Base-by-base conservation (phyloP, 2,329 filamentous ascomycete genomes). In the Claviceps arundinis region DNA sequence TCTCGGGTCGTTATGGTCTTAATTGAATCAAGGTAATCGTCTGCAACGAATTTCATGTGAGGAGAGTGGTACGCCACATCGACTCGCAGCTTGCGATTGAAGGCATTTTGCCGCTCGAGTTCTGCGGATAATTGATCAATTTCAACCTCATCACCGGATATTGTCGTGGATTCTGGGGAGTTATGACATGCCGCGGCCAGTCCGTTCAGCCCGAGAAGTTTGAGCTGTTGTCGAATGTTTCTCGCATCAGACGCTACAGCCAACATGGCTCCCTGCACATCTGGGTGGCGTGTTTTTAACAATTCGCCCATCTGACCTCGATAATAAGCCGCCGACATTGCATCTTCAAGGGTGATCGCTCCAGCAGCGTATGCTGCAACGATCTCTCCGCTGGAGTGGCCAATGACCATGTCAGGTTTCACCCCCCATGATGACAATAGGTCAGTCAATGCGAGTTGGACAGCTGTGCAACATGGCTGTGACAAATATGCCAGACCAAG, bases 21-120 rank as follows among this genome's bases (percentile, higher is more conserved):
- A 40, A 67, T 62, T 1, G 68, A 65, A 0, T 64, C 62, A n/a
- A 68, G 60, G 55, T 78, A 78, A 4, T 72, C 70, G 7, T 73
- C 69, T 1, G 74, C 72, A 1, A 77, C 66, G 1, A 70, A 61
- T 50, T 72, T 67, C 75, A 80, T 78, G 56, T 77, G 74, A 40
- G 72, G 65, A 0, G 76, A 80, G 57, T 80, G 77, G 40, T 79
- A 80, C 0, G 75, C 75, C 7, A 73, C 70, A 11, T 74, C 71
- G 3, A 78, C 72, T 3, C 68, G 67, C 2, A 78, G 65, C 26
- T 70, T 71, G 22, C 71, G 68, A 49, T 72, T 71, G 57, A 79
- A 78, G 2, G 73, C 58, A 19, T 65, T 61, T 19, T 70, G 68
- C 38, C 67, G 64, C 48, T 74, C 66, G 19, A 73, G 56, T 37